phyloP scores from a whole-genome alignment of 2,329 filamentous ascomycete species.

The Emmonsiellopsis sp. region DNA sequence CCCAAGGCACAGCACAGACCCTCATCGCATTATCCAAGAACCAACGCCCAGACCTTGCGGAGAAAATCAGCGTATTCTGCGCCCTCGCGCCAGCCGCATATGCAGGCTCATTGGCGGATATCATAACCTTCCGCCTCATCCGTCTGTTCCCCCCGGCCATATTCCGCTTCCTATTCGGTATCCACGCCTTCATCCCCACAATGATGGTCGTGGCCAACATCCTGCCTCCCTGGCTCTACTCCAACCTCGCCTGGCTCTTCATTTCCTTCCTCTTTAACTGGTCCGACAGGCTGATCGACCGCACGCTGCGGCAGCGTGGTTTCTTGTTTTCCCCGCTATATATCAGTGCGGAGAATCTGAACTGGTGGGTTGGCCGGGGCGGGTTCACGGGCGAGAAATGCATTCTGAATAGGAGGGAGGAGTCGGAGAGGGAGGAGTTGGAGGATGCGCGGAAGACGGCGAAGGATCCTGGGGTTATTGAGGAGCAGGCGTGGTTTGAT shows the following conservation, averaged over 20 bases:
- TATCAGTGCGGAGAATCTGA: constrained; percentile 80
- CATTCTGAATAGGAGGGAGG: constrained; percentile 70
- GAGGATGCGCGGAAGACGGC: constrained; percentile 17
- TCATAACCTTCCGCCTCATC: constrained; percentile 90
- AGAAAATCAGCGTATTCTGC: constrained; percentile 80
- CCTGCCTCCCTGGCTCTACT: constrained; percentile 60
- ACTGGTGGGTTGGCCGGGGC: constrained; percentile 87
- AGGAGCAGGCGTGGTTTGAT: constrained; percentile 61
- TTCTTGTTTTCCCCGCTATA: constrained; percentile 91
- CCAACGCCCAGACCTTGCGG: constrained; percentile 74
- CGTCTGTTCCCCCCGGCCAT: constrained; percentile 62
- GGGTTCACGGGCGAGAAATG: constrained; percentile 81
- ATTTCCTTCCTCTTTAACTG: constrained; percentile 87
- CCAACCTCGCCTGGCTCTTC: constrained; percentile 74
- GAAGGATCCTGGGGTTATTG: not conserved
- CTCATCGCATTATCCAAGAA: constrained; percentile 83
- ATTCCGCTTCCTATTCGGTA: constrained; percentile 78
- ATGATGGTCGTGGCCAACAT: constrained; percentile 77
- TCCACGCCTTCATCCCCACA: constrained; percentile 84
- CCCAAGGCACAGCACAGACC: constrained; percentile 82
- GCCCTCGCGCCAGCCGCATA: constrained; percentile 85
- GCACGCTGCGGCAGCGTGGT: constrained; percentile 65
- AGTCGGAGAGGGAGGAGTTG: constrained; percentile 51
- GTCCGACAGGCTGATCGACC: constrained; percentile 78
- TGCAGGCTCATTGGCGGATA: constrained; percentile 73